These are phyloP conservation scores for Tricholoma flavovirens DNA, from an alignment of 768 basidiomycete genomes.

Conservation along the genomic window DNA sequence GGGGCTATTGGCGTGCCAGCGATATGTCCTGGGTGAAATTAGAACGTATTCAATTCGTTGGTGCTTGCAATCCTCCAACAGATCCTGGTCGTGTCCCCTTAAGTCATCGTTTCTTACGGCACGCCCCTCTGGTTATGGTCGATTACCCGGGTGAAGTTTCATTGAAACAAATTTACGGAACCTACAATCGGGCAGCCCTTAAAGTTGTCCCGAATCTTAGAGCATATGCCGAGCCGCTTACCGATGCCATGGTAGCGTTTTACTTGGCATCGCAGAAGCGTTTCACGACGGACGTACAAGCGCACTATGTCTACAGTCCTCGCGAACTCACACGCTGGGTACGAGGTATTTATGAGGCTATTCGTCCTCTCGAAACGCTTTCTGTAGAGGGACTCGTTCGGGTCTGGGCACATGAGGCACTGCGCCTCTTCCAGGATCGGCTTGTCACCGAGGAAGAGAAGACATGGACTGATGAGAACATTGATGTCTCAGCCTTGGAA, in stretches of 20 bases:
- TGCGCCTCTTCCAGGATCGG: constrained; percentile 97
- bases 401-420: constrained; percentile 96
- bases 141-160: constrained; percentile 98
- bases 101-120: constrained; percentile 94
- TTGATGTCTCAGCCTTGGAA: constrained; percentile 75
- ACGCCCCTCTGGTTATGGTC: constrained; percentile 97
- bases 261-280: constrained; percentile 90
- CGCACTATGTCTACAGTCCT: constrained; percentile 98
- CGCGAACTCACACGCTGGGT: constrained; percentile 98
- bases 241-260: constrained; percentile 95
- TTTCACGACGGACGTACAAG: constrained; percentile 96
- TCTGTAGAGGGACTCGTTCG: constrained; percentile 93
- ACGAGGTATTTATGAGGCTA: constrained; percentile 95
- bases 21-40: constrained; percentile 98
- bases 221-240: constrained; percentile 89
- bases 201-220: constrained; percentile 94
- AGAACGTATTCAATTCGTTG: constrained; percentile 99
- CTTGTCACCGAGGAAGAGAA: constrained; percentile 91
- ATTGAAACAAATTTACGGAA: constrained; percentile 96
- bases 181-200: constrained; percentile 92
- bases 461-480: constrained; percentile 90
- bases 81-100: constrained; percentile 99
- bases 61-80: constrained; percentile 98
- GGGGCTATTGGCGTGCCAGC: constrained; percentile 89
- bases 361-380: constrained; percentile 88